Evolutionary conservation across 192 early-diverging fungal species (phyloP), one percentile per base, ranked within the genome.

Genomic region (Gonapodya prolifera): DNA sequence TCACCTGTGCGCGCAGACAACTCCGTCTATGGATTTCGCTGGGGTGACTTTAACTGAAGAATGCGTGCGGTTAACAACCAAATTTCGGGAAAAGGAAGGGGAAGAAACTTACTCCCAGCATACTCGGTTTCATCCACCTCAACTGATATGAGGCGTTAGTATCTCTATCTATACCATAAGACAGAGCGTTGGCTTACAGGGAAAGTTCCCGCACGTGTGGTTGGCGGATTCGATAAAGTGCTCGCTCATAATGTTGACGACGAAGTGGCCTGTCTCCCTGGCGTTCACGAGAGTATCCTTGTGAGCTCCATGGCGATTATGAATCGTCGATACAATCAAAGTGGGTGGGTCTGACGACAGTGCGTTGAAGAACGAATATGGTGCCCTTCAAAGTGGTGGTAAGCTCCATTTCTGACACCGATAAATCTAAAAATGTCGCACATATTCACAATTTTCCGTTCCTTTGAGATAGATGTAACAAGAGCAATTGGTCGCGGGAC

Each of bases 401-500:
- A 0, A 85, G 85, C 76, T 87, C 85, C n/a, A 74, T 87, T 80
- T 36, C 83, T 77, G n/a, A 84, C 81, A 1, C 81, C 77, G 75
- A 81, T 86, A 78, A 85, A 87, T 83, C 86, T 1, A 77, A 80
- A 35, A 83, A 87, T 0, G 86, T 84, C 2, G 86, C 86, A n/a
- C 18, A 87, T 70, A 75, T 87, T 87, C 2, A 76, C 69, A 13
- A 69, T 73, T 17, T 78, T 80, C 0, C 45, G 45, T 2, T 31
- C 73, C 30, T 78, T 79, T 16, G 75, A 75, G 1, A 77, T 69
- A 0, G 86, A 84, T 28, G 77, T 80, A 31, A 86, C 82, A 45
- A 87, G 77, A 33, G 86, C 86, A 75, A 87, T 85, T 0, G 86
- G 86, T 2, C 86, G 85, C 1, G 86, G 86, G 30, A 86, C 85